Percentiles rank a stretch among this genome's conserved stretches.
Evolutionary conservation across 257 asterid species (phyloP).

Genomic region (Solanum habrochaites): DNA sequence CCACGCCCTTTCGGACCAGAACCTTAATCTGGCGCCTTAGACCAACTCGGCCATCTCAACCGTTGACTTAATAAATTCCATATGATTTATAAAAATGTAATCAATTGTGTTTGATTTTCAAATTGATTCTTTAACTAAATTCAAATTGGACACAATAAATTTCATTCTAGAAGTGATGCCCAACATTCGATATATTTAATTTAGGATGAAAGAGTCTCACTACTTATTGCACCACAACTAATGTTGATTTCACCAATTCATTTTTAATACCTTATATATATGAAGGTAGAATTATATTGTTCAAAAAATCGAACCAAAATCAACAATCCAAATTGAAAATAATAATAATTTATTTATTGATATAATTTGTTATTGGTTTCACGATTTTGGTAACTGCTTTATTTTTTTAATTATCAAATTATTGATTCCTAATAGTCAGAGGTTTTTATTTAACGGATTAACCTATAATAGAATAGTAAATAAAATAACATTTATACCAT

Average conservation of each 20-base stretch:
- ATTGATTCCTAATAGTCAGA: not conserved
- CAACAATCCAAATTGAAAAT: too few relatives aligned
- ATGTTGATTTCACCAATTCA: not conserved
- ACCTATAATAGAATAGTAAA: not conserved
- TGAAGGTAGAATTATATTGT: too few relatives aligned
- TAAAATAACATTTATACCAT: not conserved
- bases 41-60: slow-evolving; percentile 18
- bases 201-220: not conserved
- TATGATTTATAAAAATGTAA: too few relatives aligned
- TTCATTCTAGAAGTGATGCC: too few relatives aligned
- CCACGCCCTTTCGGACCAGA: slow-evolving; percentile 99
- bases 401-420: too few relatives aligned
- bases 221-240: not conserved
- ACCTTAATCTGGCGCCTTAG: slow-evolving; percentile 88
- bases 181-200: too few relatives aligned
- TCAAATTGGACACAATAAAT: accelerated
- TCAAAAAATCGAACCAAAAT: too few relatives aligned
- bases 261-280: not conserved
- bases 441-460: not conserved
- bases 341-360: too few relatives aligned
- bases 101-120: too few relatives aligned
- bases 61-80: accelerated
- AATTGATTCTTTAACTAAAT: too few relatives aligned
- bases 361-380: too few relatives aligned
- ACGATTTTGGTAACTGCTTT: too few relatives aligned